Evolutionary conservation across 2,329 filamentous ascomycete species (phyloP), one percentile per base, ranked within the genome.

Genomic region (Claviceps capensis): DNA sequence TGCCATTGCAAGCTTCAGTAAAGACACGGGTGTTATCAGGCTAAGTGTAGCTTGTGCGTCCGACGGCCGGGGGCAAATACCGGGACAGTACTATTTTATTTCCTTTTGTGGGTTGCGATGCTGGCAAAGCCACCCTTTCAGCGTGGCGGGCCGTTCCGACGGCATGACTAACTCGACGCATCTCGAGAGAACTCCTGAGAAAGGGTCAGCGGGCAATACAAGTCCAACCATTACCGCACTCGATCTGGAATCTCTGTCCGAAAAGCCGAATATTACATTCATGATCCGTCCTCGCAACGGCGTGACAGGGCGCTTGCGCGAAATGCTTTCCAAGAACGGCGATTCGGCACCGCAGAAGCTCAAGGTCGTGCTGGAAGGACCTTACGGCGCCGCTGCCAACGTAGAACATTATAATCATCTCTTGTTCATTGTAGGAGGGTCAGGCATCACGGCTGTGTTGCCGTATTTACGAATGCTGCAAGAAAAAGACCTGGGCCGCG

Each of bases 41-140:
- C 43, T 45, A 5, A 14, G 8, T 30, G 43, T 45, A 23, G 13
- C 43, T n/a, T 11, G 22, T 14, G 14, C 43, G 16, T n/a, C 43
- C 3, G 16, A 23, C 5, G 7, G 16, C 48, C 60, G 62, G 49
- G 56, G 53, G n/a, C 64, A 65, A 14, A 59, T 55, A 11, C 65
- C 68, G 0, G 69, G 69, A 26, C 68, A 66, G 4, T 69, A 65
- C 59, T 70, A 69, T 54, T 71, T 67, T 56, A 50, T 71, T n/a
- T 65, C 68, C 57, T 63, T 70, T 30, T 61, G 62, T 49, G 52
- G 58, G 48, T 30, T 19, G 43, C 57, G 60, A 22, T 62, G 65
- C 50, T 72, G 69, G 69, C 67, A 72, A 51, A 69, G 63, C 54
- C 69, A 72, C 52, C 70, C 70, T 0, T 72, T 72, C 57, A 70